Conservation (phyloP, 306 rosid genomes). For the Prunus padus region DNA sequence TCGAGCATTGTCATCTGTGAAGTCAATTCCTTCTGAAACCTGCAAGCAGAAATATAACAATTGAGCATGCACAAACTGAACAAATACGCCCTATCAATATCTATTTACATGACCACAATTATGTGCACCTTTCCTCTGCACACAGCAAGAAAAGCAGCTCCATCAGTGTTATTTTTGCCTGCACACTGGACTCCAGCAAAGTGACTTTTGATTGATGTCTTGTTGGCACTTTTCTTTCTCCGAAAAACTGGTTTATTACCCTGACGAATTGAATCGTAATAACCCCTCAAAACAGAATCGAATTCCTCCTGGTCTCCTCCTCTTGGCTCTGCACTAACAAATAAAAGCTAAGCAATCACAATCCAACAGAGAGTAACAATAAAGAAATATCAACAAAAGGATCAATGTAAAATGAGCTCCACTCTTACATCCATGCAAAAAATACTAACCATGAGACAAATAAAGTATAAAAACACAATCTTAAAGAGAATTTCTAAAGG, state of each 20-base stretch:
- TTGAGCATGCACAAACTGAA: constrained; percentile 23
- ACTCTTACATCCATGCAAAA: constrained; percentile 14
- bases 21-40: constrained; percentile 98
- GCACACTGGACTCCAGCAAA: constrained; percentile 33
- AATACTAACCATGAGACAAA: constrained; percentile 5
- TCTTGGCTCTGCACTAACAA: constrained; percentile 71
- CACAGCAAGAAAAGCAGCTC: constrained; percentile 88
- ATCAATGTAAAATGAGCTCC: constrained; percentile 16
- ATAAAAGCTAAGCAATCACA: constrained; percentile 13
- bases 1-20: constrained; percentile 91
- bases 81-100: neutral
- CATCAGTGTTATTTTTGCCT: constrained; percentile 37
- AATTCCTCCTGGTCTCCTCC: constrained; percentile 89
- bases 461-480: neutral
- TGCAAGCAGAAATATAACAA: constrained; percentile 42
- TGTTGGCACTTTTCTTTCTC: constrained; percentile 61
- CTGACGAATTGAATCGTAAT: constrained; percentile 60
- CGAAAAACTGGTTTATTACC: constrained; percentile 43
- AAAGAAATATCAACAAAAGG: constrained; percentile 16
- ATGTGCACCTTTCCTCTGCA: constrained; percentile 88
- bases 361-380: neutral
- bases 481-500: neutral
- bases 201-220: constrained; percentile 32
- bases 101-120: neutral
- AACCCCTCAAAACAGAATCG: constrained; percentile 71